Evolutionary conservation across 805 yeast genomes (phyloP).

Genomic region (Ogataea trehalophila): DNA sequence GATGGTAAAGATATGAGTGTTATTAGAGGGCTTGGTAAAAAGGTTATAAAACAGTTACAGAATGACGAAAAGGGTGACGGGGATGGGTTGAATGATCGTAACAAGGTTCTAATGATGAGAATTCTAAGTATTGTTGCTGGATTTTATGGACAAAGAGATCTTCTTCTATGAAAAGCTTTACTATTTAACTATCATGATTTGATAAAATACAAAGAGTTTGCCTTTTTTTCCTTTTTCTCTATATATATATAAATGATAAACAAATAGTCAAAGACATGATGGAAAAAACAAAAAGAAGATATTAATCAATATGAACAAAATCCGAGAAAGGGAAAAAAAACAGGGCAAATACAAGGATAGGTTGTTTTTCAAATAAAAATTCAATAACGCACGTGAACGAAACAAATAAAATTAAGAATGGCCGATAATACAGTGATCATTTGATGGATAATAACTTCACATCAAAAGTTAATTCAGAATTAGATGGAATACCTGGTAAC

Average conservation of each 20-base stretch:
- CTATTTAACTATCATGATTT: not conserved
- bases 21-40: conserved; percentile 38
- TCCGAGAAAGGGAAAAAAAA: too few relatives aligned
- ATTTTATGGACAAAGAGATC: conserved; percentile 24
- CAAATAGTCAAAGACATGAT: too few relatives aligned
- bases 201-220: not conserved
- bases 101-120: conserved; percentile 11
- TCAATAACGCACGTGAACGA: too few relatives aligned
- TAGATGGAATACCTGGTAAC: conserved; percentile 96
- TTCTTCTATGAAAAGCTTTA: conserved; percentile 6
- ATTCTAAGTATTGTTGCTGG: conserved; percentile 18
- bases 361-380: too few relatives aligned
- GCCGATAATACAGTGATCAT: conserved; percentile 34
- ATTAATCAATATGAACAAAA: too few relatives aligned
- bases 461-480: conserved; percentile 94
- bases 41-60: conserved; percentile 25
- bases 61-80: conserved; percentile 3
- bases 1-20: conserved; percentile 35
- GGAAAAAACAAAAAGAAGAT: too few relatives aligned
- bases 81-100: conserved; percentile 12
- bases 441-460: conserved; percentile 89
- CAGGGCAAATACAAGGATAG: too few relatives aligned
- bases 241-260: too few relatives aligned
- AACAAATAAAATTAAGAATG: not conserved
- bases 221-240: too few relatives aligned